Conservation (phyloP, 2,329 filamentous ascomycete genomes). For the Macrophomina phaseolina region DNA sequence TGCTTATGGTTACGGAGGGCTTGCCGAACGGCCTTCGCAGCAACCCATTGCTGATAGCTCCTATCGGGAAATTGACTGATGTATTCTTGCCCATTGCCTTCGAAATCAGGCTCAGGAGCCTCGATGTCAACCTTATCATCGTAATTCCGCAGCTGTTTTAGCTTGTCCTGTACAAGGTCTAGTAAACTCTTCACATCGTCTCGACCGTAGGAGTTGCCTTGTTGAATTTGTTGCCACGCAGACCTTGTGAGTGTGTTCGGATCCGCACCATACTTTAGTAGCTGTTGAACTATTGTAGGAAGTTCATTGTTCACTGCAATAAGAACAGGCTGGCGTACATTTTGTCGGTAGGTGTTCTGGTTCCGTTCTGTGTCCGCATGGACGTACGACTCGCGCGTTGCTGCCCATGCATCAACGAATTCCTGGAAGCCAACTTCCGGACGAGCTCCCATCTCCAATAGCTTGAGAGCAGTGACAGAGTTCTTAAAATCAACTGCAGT, state of each 20-base stretch:
- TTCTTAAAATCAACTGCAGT: conserved; percentile 64
- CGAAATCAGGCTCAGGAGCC: conserved; percentile 35
- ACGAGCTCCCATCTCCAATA: conserved; percentile 69
- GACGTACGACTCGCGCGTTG: conserved; percentile 48
- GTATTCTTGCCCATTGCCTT: conserved; percentile 16
- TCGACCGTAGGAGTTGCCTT: conserved; percentile 30
- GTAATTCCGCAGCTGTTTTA: conserved; percentile 58
- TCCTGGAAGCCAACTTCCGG: conserved; percentile 66
- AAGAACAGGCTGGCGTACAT: conserved; percentile 69
- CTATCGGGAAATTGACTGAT: conserved; percentile 57
- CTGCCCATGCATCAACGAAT: conserved; percentile 63
- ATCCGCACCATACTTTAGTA: conserved; percentile 70
- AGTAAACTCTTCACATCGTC: conserved; percentile 59
- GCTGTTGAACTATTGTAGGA: conserved; percentile 58
- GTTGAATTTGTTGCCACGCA: conserved; percentile 41
- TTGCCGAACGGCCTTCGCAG: conserved; percentile 46
- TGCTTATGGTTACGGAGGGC: conserved; percentile 48
- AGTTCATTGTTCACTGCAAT: conserved; percentile 61
- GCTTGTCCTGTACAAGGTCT: conserved; percentile 63
- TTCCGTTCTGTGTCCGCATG: conserved; percentile 54
- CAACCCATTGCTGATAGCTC: conserved; percentile 67
- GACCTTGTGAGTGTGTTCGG: conserved; percentile 62
- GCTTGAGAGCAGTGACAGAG: conserved; percentile 58
- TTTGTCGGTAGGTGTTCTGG: conserved; percentile 53
- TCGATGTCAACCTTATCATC: conserved; percentile 20